Percentiles rank a stretch among this genome's conserved stretches.
phyloP scores from a whole-genome alignment of 306 rosid species.

The Pyrus bretschneideri region DNA sequence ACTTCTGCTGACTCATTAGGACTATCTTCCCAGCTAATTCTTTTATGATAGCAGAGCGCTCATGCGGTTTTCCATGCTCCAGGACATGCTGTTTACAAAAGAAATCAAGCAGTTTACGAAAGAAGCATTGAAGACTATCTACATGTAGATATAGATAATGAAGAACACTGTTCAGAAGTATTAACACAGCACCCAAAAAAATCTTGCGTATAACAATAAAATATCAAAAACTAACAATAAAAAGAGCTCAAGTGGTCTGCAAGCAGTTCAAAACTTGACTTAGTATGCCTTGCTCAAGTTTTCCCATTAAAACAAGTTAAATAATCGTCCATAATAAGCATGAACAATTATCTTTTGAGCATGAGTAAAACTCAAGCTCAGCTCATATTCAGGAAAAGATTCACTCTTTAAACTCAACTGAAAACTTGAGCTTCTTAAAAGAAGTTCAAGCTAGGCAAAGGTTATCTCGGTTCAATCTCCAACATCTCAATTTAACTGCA shows the following conservation, averaged over 20 bases:
- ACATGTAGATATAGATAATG: not conserved
- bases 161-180: not conserved
- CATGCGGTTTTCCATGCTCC: constrained; percentile 89
- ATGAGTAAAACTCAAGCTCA: not conserved
- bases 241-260: not conserved
- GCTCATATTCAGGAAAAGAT: not conserved
- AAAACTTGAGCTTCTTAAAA: not conserved
- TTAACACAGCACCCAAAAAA: not conserved
- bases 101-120: not conserved
- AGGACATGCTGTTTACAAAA: constrained; percentile 56
- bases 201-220: not conserved
- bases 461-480: not conserved
- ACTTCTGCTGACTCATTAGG: constrained; percentile 97
- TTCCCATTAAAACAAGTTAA: not conserved
- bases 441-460: not conserved
- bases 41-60: constrained; percentile 77
- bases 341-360: not conserved
- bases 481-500: not conserved
- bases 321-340: not conserved
- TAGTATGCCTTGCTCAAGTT: not conserved
- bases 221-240: not conserved
- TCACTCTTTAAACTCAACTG: not conserved
- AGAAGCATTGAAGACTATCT: not conserved
- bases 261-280: not conserved
- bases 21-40: constrained; percentile 87